Evolutionary conservation across 2,329 filamentous ascomycete species (phyloP).

Genomic region (Aureobasidium leucospermi): DNA sequence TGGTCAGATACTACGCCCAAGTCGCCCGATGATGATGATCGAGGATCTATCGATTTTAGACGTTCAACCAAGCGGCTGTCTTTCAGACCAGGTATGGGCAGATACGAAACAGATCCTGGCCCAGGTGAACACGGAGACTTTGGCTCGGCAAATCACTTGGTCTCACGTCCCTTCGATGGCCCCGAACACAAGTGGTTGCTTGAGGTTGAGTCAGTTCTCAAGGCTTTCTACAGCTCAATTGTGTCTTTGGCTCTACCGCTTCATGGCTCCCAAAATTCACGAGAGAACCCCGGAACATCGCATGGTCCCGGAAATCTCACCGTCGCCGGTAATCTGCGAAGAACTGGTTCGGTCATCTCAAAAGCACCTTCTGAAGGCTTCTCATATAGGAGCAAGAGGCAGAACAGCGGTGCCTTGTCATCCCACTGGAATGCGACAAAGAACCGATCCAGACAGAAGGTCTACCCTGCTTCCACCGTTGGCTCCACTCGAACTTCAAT

Average conservation of each 20-base stretch:
- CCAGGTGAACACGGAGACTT: not conserved
- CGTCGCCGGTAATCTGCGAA: constrained; percentile 60
- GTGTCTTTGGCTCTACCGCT: constrained; percentile 79
- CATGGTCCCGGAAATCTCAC: constrained; percentile 44
- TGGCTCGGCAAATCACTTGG: constrained; percentile 65
- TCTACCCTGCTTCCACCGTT: constrained; percentile 71
- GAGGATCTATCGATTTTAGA: constrained; percentile 28
- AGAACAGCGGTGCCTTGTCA: constrained; percentile 55
- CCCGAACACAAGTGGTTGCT: constrained; percentile 74
- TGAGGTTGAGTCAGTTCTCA: constrained; percentile 83
- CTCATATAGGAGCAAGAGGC: constrained; percentile 60
- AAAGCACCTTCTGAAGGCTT: constrained; percentile 82
- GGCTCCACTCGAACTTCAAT: constrained; percentile 90
- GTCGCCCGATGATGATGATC: constrained; percentile 22
- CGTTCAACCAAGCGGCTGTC: constrained; percentile 35
- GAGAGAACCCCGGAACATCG: constrained; percentile 15
- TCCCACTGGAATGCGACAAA: constrained; percentile 76
- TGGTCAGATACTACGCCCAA: constrained; percentile 25
- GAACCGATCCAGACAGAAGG: constrained; percentile 69
- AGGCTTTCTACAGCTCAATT: constrained; percentile 86
- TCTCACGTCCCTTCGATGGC: constrained; percentile 70
- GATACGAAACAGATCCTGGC: constrained; percentile 20
- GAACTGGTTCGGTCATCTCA: constrained; percentile 84
- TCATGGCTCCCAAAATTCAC: constrained; percentile 58
- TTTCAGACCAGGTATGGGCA: constrained; percentile 31